These are phyloP conservation scores for Tolypocladium guangdongense DNA, from an alignment of 2,329 filamentous ascomycete species.

Conservation along the genomic window DNA sequence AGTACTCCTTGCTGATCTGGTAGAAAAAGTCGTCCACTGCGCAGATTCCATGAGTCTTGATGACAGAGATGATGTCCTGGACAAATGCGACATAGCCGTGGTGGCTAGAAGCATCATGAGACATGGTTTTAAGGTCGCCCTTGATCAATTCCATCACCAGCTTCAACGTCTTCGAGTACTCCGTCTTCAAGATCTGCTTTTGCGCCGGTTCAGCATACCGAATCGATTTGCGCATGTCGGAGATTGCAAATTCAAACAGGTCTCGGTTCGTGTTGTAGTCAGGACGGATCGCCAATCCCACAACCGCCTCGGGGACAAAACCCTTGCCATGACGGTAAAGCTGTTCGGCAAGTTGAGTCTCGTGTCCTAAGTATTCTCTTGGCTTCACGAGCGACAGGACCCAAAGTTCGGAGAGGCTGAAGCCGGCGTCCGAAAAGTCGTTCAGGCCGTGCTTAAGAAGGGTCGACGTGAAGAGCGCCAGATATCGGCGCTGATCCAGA, in stretches of 20 bases:
- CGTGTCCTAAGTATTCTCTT: slow-evolving; percentile 30
- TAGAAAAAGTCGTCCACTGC: slow-evolving; percentile 45
- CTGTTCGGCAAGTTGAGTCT: slow-evolving; percentile 36
- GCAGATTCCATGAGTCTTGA: slow-evolving; percentile 44
- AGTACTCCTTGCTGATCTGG: slow-evolving; percentile 44
- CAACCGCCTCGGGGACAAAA: slow-evolving; percentile 30
- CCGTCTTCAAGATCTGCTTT: slow-evolving; percentile 24
- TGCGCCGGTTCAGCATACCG: slow-evolving; percentile 24
- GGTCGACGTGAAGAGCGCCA: slow-evolving; percentile 39
- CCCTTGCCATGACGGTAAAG: slow-evolving; percentile 29
- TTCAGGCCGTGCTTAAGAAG: slow-evolving; percentile 35
- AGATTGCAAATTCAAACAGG: slow-evolving; percentile 37
- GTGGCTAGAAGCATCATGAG: slow-evolving; percentile 29
- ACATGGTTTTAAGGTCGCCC: slow-evolving; percentile 31
- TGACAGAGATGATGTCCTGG: slow-evolving; percentile 38
- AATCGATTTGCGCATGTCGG: slow-evolving; percentile 38
- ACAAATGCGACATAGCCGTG: slow-evolving; percentile 38
- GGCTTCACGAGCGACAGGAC: slow-evolving; percentile 41
- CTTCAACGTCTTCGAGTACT: slow-evolving; percentile 32
- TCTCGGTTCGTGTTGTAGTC: slow-evolving; percentile 37
- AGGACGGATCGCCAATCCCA: slow-evolving; percentile 25
- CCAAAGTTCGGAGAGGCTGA: slow-evolving; percentile 42
- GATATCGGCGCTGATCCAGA: slow-evolving; percentile 30
- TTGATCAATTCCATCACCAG: slow-evolving; percentile 44
- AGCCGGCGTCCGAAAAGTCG: slow-evolving; percentile 33